These are phyloP conservation scores for Claviceps maximensis DNA, from an alignment of 2,329 filamentous ascomycete genomes.

Conservation along the genomic window DNA sequence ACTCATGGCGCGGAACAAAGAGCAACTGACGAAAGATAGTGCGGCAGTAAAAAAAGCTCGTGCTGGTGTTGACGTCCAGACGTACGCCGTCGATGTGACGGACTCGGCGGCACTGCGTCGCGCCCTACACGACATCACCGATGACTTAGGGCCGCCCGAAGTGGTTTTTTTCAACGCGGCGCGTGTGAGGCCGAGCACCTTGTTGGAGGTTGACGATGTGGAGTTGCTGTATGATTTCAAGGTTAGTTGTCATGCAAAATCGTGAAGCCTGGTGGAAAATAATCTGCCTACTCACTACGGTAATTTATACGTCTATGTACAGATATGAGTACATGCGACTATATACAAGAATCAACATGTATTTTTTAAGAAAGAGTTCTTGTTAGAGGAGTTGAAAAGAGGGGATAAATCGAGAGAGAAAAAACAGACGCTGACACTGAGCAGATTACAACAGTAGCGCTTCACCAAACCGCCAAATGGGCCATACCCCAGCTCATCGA, in stretches of 20 bases:
- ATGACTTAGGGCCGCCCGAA: slow-evolving; percentile 27
- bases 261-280: too few species aligned
- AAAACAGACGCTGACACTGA: not conserved
- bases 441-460: slow-evolving; percentile 31
- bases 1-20: slow-evolving; percentile 29
- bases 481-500: slow-evolving; percentile 28
- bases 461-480: slow-evolving; percentile 34
- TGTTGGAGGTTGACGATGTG: slow-evolving; percentile 27
- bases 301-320: too few species aligned
- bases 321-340: not conserved
- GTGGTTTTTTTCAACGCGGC: slow-evolving; percentile 41
- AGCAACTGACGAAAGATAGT: slow-evolving; percentile 25
- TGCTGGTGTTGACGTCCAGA: slow-evolving; percentile 20
- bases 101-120: slow-evolving; percentile 12
- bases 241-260: slow-evolving; percentile 22
- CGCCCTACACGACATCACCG: not conserved
- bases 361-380: too few species aligned
- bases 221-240: slow-evolving; percentile 37
- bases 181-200: slow-evolving; percentile 26
- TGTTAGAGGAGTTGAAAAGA: not conserved
- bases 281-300: too few species aligned
- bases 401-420: not conserved
- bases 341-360: too few species aligned
- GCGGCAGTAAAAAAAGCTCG: slow-evolving; percentile 20
- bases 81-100: slow-evolving; percentile 29